Conservation (phyloP, 306 rosid genomes). For the Dalbergia cochinchinensis region DNA sequence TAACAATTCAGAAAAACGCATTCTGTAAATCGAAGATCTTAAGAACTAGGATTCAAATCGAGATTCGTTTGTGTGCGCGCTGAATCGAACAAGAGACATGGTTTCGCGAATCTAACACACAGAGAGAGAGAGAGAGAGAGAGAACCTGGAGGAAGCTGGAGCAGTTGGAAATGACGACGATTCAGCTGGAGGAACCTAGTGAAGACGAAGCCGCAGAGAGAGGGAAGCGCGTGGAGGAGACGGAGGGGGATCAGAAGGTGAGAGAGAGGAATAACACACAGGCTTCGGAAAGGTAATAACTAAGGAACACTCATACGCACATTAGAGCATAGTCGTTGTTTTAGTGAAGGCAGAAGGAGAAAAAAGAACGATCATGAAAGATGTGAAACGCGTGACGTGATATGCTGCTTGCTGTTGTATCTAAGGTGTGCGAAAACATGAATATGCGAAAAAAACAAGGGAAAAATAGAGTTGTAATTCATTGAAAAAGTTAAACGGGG, state of each 20-base stretch:
- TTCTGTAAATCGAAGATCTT: constrained; percentile 28
- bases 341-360: not conserved
- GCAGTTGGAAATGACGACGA: constrained; percentile 36
- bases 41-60: constrained; percentile 4
- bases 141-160: constrained; percentile 41
- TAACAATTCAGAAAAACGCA: not conserved
- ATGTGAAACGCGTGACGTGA: constrained; percentile 36
- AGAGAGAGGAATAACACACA: not conserved
- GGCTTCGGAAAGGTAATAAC: constrained; percentile 1
- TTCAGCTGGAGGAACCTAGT: no score
- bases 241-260: not conserved
- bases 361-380: not conserved
- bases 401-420: not conserved
- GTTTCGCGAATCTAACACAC: constrained; percentile 1
- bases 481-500: no score
- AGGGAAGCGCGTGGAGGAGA: constrained; percentile 38
- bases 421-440: not conserved
- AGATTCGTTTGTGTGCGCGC: constrained; percentile 5
- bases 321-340: not conserved
- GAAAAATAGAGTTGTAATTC: no score
- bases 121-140: not conserved
- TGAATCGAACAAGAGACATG: constrained; percentile 27
- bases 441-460: no score
- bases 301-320: not conserved
- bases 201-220: constrained; percentile 1